Evolutionary conservation across 1,284 basidiomycete species (phyloP).

Genomic region (Irpex rosettiformis): DNA sequence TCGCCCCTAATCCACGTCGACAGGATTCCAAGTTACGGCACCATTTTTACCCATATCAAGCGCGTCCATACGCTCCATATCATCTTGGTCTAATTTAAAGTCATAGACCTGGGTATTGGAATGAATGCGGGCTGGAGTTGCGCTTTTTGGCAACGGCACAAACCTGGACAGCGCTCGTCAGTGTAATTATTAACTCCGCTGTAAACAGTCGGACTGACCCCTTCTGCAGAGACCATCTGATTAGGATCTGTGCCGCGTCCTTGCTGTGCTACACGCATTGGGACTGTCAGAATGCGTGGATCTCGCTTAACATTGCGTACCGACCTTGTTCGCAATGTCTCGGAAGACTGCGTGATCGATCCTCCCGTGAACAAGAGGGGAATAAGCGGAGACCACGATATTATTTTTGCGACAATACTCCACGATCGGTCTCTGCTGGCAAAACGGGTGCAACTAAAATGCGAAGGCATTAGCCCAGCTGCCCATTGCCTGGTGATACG

Average conservation of each 20-base stretch:
- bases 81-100: slow-evolving; percentile 47
- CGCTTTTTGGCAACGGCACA: slow-evolving; percentile 54
- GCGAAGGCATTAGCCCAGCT: not conserved
- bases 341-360: slow-evolving; percentile 38
- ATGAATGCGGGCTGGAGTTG: slow-evolving; percentile 45
- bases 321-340: slow-evolving; percentile 40
- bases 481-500: not conserved
- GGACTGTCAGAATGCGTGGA: not conserved
- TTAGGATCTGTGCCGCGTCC: slow-evolving; percentile 56
- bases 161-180: slow-evolving; percentile 29
- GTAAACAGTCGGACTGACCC: slow-evolving; percentile 20
- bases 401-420: slow-evolving; percentile 66
- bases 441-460: slow-evolving; percentile 77
- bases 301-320: not conserved
- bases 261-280: slow-evolving; percentile 34
- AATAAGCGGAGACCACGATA: slow-evolving; percentile 73
- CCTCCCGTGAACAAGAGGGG: slow-evolving; percentile 45
- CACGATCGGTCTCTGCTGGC: slow-evolving; percentile 79
- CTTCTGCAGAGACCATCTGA: slow-evolving; percentile 72
- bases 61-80: slow-evolving; percentile 46
- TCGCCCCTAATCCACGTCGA: slow-evolving; percentile 30
- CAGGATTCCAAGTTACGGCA: slow-evolving; percentile 49
- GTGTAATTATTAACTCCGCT: not conserved
- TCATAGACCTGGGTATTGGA: slow-evolving; percentile 52
- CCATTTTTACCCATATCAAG: slow-evolving; percentile 47